A percentile compares a stretch with the other conserved stretches of the same genome.
These are phyloP conservation scores for Colletotrichum sp. DNA, from an alignment of 2,329 filamentous ascomycete genomes.

Conservation along the genomic window DNA sequence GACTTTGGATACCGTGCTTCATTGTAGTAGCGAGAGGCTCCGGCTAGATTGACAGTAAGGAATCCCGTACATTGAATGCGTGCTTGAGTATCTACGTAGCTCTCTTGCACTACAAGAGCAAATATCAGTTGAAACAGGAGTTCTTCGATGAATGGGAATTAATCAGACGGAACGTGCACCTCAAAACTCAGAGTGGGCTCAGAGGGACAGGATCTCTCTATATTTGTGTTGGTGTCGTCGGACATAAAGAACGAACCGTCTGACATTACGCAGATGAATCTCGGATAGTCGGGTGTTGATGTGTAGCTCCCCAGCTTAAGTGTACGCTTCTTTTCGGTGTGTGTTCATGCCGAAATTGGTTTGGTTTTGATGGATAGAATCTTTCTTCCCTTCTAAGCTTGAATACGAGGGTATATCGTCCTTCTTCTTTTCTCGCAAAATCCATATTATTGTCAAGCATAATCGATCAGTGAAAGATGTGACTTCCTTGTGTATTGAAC, in stretches of 20 bases:
- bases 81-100: background rate
- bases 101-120: background rate
- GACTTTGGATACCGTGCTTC: too few species aligned
- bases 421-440: too few species aligned
- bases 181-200: background rate
- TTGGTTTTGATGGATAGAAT: too few species aligned
- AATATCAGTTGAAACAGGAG: background rate
- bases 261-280: background rate
- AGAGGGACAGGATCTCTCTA: background rate
- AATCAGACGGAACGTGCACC: background rate
- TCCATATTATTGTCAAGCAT: too few species aligned
- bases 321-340: too few species aligned
- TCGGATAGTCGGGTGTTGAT: background rate
- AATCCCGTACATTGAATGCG: too few species aligned
- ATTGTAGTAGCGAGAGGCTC: too few species aligned
- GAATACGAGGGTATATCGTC: background rate
- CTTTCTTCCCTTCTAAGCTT: too few species aligned
- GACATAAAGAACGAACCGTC: background rate
- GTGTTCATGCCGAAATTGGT: too few species aligned
- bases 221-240: background rate
- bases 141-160: background rate
- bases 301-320: background rate
- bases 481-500: background rate
- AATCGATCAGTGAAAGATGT: background rate
- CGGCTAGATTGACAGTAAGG: too few species aligned